Evolutionary conservation across 164 flowering plant species (phyloP).

Genomic region (Magnolia changhungtana): DNA sequence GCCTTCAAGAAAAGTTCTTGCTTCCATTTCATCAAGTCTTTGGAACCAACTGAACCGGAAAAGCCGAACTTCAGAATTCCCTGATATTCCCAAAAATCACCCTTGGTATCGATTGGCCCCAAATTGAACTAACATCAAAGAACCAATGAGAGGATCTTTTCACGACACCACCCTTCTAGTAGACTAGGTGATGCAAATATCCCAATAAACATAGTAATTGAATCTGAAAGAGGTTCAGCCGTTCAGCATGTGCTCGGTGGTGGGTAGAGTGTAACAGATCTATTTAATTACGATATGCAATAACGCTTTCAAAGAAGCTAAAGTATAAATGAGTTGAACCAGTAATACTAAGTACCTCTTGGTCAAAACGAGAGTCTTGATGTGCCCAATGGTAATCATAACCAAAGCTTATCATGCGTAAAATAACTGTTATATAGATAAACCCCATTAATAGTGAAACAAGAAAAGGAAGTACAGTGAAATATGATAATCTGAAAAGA

Average conservation of each 20-base stretch:
- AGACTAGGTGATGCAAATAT: too few relatives aligned
- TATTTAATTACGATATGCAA: neutral
- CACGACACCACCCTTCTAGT: neutral
- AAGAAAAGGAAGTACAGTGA: too few relatives aligned
- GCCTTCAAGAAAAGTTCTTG: too few relatives aligned
- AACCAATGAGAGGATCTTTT: neutral
- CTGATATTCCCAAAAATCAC: too few relatives aligned
- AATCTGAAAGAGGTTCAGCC: neutral
- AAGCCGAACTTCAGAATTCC: too few relatives aligned
- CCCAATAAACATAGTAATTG: neutral
- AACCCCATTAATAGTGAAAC: neutral
- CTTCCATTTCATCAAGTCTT: too few relatives aligned
- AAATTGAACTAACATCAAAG: too few relatives aligned
- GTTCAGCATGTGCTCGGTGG: neutral
- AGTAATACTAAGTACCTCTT: conserved; percentile 46
- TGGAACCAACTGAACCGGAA: too few relatives aligned
- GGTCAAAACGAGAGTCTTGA: conserved; percentile 51
- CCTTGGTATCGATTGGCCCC: neutral
- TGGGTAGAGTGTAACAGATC: neutral
- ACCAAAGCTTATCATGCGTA: conserved; percentile 98
- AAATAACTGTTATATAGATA: conserved; percentile 49
- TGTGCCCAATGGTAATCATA: conserved; percentile 84
- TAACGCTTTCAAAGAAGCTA: neutral
- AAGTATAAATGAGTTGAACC: neutral
- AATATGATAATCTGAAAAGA: too few relatives aligned